Conservation (phyloP, 78 protist genomes). For the Dictyostelium citrinum region DNA sequence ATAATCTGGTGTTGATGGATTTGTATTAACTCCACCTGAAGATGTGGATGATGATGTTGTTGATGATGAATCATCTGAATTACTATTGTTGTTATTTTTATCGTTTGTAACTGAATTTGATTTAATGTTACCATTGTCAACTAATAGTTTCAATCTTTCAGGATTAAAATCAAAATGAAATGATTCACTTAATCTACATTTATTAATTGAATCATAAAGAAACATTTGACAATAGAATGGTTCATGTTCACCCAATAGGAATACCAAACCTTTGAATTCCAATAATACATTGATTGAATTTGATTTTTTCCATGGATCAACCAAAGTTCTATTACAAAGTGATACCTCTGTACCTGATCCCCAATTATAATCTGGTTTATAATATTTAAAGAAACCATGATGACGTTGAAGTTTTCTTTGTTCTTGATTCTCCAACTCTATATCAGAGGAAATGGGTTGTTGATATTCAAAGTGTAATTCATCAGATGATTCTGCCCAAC, state of each 20-base stretch:
- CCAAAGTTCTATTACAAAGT: slow-evolving; percentile 16
- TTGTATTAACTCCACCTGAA: too few species aligned
- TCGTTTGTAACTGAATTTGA: background rate
- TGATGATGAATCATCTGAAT: background rate
- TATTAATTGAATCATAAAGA: slow-evolving; percentile 28
- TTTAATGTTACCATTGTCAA: background rate
- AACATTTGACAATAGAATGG: slow-evolving; percentile 64
- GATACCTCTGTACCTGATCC: slow-evolving; percentile 73
- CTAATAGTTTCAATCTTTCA: background rate
- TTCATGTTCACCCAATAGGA: slow-evolving; percentile 57
- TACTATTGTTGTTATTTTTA: background rate
- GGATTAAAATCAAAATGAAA: slow-evolving; percentile 67
- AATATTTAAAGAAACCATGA: slow-evolving; percentile 36
- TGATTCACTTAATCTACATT: slow-evolving; percentile 20
- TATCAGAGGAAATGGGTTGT: background rate
- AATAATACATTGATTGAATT: background rate
- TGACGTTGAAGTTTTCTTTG: background rate
- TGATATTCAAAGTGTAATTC: slow-evolving; percentile 12
- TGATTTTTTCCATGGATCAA: slow-evolving; percentile 24
- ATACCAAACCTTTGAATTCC: slow-evolving; percentile 50
- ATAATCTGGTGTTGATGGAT: background rate
- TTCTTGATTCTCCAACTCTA: slow-evolving; percentile 27
- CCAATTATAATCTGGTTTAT: slow-evolving; percentile 73
- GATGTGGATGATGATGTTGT: background rate
- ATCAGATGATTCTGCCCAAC: background rate